Evolutionary conservation across 1,139 yeast species (phyloP), one percentile per base, ranked within the genome.

Genomic region (Candida buenavistaensis): DNA sequence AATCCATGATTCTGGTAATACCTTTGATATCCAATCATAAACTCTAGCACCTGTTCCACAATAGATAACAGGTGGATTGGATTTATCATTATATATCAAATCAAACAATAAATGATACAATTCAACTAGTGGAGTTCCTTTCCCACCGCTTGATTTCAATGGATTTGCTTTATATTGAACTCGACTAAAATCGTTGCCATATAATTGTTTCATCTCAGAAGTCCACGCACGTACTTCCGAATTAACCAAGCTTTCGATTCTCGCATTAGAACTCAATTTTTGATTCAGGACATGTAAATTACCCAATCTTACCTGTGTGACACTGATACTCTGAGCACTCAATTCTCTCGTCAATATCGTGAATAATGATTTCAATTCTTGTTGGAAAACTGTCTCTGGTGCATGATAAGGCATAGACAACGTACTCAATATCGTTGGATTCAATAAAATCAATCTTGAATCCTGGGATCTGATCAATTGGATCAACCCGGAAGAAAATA

Each of bases 401-500:
- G 72, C 72, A 48, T 74, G 78, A 50, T 68, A 75, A 6, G 79
- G 75, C 44, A 74, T 44, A 17, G 59, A 53, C 28, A 75, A 52
- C 1, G 68, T 52, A 37, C 75, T 62, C 6, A 71, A 57, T 13
- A 74, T 65, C 28, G 57, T 68, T 6, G 79, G 73, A 22, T 67
- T 59, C 8, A 75, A 50, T 15, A 70, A 48, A 13, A 75, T 62
- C n/a, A 69, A 51, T 36, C 69, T 73, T 13, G 79, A 57, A 21
- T 66, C 55, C 33, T 65, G 68, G 13, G 59, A 56, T 26, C 89
- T 64, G 16, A 77, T 73, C n/a, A 82, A 57, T 12, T 68, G 72
- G 23, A 82, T 52, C 35, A 82, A 63, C 1, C 88, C 88, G 22
- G 73, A 69, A 2, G 78, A 66, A 24, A 82, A 59, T 22, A 83